Conservation (phyloP, 75 land plant genomes). For the Selaginella moellendorffii region DNA sequence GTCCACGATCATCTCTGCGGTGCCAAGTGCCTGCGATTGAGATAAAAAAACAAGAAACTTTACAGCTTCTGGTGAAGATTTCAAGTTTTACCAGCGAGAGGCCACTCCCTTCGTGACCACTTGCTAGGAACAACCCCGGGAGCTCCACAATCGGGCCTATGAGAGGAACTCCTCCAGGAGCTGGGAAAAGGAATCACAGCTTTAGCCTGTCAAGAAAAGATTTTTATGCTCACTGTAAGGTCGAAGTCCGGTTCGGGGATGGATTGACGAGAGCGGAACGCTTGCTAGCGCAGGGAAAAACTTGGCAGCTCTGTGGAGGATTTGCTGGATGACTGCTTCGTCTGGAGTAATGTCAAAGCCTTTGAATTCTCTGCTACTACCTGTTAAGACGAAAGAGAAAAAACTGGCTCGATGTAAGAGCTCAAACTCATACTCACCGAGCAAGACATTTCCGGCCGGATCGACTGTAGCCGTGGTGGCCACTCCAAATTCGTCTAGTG, state of each 20-base stretch:
- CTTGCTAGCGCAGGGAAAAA: slow-evolving; percentile 50
- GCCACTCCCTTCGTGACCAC: slow-evolving; percentile 96
- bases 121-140: slow-evolving; percentile 58
- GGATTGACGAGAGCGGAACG: slow-evolving; percentile 16
- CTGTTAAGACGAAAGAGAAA: slow-evolving; percentile 21
- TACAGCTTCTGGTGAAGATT: neutral
- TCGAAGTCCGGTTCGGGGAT: slow-evolving; percentile 58
- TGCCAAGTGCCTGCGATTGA: slow-evolving; percentile 51
- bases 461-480: slow-evolving; percentile 90
- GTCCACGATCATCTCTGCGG: slow-evolving; percentile 76
- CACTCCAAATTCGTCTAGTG: slow-evolving; percentile 43
- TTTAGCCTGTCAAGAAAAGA: too few species aligned
- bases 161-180: slow-evolving; percentile 53
- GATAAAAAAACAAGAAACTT: neutral
- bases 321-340: slow-evolving; percentile 32
- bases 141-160: slow-evolving; percentile 66
- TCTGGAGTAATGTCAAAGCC: slow-evolving; percentile 52
- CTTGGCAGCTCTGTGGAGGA: slow-evolving; percentile 52
- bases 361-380: slow-evolving; percentile 79
- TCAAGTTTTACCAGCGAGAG: slow-evolving; percentile 56
- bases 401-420: too few species aligned
- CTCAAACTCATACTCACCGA: too few species aligned
- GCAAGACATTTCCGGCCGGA: slow-evolving; percentile 50
- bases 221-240: slow-evolving; percentile 62
- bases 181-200: too few species aligned